A percentile compares a stretch with the other conserved stretches of the same genome.
These are phyloP conservation scores for Pythium coloratum DNA, from an alignment of 352 stramenopile genomes.

Conservation along the genomic window DNA sequence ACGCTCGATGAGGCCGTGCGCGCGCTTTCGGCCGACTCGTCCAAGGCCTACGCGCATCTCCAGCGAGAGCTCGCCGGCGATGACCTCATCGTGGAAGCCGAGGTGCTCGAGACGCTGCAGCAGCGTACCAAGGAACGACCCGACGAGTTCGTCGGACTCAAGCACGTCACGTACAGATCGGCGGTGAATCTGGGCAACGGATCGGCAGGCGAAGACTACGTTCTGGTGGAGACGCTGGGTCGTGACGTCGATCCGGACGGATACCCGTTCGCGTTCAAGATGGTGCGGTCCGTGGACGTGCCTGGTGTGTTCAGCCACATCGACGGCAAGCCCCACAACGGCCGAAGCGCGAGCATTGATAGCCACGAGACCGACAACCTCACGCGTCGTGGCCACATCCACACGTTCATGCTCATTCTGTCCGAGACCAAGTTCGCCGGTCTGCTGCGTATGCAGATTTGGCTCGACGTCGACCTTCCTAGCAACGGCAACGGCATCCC, in stretches of 20 bases:
- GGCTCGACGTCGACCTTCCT: conserved; percentile 65
- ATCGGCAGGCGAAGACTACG: conserved; percentile 57
- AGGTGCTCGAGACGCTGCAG: conserved; percentile 70
- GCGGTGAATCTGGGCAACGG: conserved; percentile 41
- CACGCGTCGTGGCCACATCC: conserved; percentile 53
- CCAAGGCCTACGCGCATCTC: conserved; percentile 47
- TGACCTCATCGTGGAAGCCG: conserved; percentile 60
- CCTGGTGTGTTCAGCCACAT: conserved; percentile 30
- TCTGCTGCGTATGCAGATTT: conserved; percentile 69
- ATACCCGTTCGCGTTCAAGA: conserved; percentile 61
- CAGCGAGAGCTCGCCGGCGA: conserved; percentile 59
- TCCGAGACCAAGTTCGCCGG: conserved; percentile 54
- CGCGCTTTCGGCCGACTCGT: conserved; percentile 54
- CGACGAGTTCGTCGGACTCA: conserved; percentile 75
- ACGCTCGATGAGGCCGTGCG: conserved; percentile 61
- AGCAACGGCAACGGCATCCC: conserved; percentile 9
- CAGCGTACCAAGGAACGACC: conserved; percentile 63
- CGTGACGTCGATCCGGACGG: conserved; percentile 45
- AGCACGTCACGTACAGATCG: conserved; percentile 75
- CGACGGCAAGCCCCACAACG: conserved; percentile 50
- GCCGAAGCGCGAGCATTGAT: conserved; percentile 43
- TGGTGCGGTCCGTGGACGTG: conserved; percentile 46
- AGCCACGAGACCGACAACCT: conserved; percentile 14
- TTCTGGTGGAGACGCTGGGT: conserved; percentile 60
- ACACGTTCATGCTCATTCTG: conserved; percentile 62